These are phyloP conservation scores for Metschnikowia corniflorae DNA, from an alignment of 805 yeast species.

Conservation along the genomic window DNA sequence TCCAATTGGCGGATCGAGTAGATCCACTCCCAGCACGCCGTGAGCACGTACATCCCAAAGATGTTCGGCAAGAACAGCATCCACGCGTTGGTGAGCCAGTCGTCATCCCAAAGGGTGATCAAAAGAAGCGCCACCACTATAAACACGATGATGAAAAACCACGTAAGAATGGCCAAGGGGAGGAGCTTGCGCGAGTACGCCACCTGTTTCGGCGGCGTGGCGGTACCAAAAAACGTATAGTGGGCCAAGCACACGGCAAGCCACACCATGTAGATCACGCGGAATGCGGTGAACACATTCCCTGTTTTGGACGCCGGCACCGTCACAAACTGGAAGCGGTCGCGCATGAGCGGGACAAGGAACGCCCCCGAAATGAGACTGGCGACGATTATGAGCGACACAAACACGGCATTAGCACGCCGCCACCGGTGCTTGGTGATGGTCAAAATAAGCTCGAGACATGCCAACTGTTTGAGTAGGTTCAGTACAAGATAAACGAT, in stretches of 20 bases:
- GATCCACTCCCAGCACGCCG: constrained; percentile 66
- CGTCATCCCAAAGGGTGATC: constrained; percentile 24
- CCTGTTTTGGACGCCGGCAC: constrained; percentile 5
- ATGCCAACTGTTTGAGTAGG: constrained; percentile 49
- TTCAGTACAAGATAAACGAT: constrained; percentile 41
- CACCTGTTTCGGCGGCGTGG: constrained; percentile 34
- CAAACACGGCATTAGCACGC: constrained; percentile 24
- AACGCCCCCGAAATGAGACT: constrained; percentile 16
- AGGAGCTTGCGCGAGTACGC: constrained; percentile 45
- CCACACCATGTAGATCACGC: constrained; percentile 27
- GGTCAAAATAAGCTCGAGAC: constrained; percentile 46
- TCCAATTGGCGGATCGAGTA: constrained; percentile 51
- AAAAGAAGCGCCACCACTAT: constrained; percentile 25
- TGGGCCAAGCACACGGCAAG: constrained; percentile 32
- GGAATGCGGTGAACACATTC: constrained; percentile 17
- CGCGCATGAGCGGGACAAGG: constrained; percentile 13
- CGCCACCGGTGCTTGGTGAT: constrained; percentile 24
- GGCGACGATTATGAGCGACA: constrained; percentile 13
- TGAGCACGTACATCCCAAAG: constrained; percentile 46
- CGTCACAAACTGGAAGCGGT: constrained; percentile 10
- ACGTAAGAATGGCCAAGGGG: constrained; percentile 46
- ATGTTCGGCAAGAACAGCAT: constrained; percentile 40
- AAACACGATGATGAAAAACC: constrained; percentile 40
- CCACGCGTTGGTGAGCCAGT: constrained; percentile 49
- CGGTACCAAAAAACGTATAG: constrained; percentile 32